Evolutionary conservation across 2,329 filamentous ascomycete genomes (phyloP).

Genomic region (Coniochaeta ligniaria): DNA sequence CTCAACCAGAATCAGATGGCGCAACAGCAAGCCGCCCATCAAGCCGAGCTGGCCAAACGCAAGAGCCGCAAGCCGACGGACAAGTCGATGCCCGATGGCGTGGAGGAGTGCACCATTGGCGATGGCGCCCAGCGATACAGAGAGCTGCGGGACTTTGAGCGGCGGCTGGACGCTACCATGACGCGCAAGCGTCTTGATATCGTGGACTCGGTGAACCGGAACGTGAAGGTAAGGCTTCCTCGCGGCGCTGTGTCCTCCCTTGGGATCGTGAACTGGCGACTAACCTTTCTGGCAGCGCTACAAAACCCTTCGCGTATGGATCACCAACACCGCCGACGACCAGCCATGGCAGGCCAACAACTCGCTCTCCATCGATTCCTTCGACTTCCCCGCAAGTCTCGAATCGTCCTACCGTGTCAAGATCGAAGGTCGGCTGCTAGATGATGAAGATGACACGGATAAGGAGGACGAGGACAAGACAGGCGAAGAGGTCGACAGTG

Average conservation of each 20-base stretch:
- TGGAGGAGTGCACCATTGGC: constrained; percentile 75
- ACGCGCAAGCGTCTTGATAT: constrained; percentile 91
- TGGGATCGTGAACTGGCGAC: not conserved
- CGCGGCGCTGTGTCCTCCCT: not conserved
- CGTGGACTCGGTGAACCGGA: constrained; percentile 69
- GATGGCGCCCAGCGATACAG: constrained; percentile 79
- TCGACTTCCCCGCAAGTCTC: constrained; percentile 71
- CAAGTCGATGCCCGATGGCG: constrained; percentile 85
- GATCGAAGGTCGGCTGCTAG: constrained; percentile 80
- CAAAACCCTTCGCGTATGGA: constrained; percentile 85
- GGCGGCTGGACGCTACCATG: constrained; percentile 83
- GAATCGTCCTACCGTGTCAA: constrained; percentile 83
- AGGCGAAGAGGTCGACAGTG: constrained; percentile 34
- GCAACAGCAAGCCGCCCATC: constrained; percentile 32
- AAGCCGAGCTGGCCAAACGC: constrained; percentile 65
- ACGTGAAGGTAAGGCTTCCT: constrained; percentile 50
- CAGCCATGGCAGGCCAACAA: constrained; percentile 78
- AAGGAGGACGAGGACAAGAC: constrained; percentile 29
- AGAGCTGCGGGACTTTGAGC: constrained; percentile 78
- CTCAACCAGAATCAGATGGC: constrained; percentile 48
- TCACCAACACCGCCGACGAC: constrained; percentile 89
- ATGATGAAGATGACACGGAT: constrained; percentile 52
- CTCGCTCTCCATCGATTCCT: constrained; percentile 62
- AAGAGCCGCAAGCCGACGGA: constrained; percentile 88
- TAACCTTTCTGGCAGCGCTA: constrained; percentile 45